A percentile compares a stretch with the other conserved stretches of the same genome.
These are phyloP conservation scores for Dalbergia cultrata DNA, from an alignment of 306 rosid genomes.

Conservation along the genomic window DNA sequence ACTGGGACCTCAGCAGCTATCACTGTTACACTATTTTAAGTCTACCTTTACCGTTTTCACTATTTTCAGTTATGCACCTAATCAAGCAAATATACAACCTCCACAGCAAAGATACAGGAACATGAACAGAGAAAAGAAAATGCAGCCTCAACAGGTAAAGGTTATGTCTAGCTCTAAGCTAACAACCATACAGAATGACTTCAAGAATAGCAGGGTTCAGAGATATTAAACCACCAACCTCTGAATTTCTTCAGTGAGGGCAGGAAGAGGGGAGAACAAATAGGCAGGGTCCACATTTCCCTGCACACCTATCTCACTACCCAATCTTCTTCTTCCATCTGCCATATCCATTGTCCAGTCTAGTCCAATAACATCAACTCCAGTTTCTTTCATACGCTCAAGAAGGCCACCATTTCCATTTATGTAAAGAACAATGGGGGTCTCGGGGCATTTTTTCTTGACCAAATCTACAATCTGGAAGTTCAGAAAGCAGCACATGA, in stretches of 20 bases:
- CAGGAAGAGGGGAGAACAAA: constrained; percentile 84
- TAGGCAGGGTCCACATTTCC: constrained; percentile 97
- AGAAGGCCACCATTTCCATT: constrained; percentile 98
- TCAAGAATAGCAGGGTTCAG: constrained; percentile 17
- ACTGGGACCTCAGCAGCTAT: not conserved
- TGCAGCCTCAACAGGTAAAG: not conserved
- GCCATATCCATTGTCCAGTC: constrained; percentile 99
- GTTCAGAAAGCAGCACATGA: constrained; percentile 24
- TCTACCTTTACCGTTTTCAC: not conserved
- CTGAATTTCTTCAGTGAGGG: constrained; percentile 87
- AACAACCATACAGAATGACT: constrained; percentile 10
- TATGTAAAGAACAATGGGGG: constrained; percentile 91
- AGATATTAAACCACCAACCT: constrained; percentile 64
- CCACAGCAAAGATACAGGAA: not conserved
- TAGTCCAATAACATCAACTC: constrained; percentile 92
- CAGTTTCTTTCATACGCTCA: constrained; percentile 89
- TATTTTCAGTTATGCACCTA: constrained; percentile 3
- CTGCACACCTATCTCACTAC: constrained; percentile 80
- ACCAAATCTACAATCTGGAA: constrained; percentile 82
- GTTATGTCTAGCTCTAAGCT: constrained; percentile 11
- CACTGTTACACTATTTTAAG: not conserved
- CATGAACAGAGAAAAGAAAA: not conserved
- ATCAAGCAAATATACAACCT: constrained; percentile 28
- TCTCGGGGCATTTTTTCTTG: constrained; percentile 74
- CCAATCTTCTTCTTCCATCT: constrained; percentile 89